phyloP scores from a whole-genome alignment of 2,329 filamentous ascomycete genomes.

The Nothopassalora personata region DNA sequence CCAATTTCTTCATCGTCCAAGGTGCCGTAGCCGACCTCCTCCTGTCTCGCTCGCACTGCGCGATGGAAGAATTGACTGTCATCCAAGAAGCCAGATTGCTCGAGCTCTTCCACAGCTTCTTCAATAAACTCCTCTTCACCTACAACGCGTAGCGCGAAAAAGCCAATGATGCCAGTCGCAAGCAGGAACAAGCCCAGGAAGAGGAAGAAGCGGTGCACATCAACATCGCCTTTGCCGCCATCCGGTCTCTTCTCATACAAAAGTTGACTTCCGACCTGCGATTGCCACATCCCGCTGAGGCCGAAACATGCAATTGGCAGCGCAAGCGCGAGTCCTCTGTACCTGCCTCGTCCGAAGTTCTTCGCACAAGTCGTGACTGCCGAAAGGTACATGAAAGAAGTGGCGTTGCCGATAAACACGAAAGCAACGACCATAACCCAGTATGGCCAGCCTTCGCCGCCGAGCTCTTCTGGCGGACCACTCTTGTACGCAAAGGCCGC shows the following conservation, averaged over 20 bases:
- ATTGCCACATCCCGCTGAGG: conserved; percentile 91
- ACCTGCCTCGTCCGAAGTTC: conserved; percentile 87
- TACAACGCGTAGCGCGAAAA: conserved; percentile 69
- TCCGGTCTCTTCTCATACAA: conserved; percentile 65
- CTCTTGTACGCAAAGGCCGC: conserved; percentile 73
- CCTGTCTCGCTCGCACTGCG: conserved; percentile 37
- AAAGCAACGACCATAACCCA: conserved; percentile 82
- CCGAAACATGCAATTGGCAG: conserved; percentile 90
- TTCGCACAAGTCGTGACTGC: conserved; percentile 95
- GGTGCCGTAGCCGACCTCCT: conserved; percentile 56
- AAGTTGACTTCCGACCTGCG: conserved; percentile 74
- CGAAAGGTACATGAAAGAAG: conserved; percentile 81
- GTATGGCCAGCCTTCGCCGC: conserved; percentile 62
- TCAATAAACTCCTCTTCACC: conserved; percentile 85
- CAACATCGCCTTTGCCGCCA: conserved; percentile 56
- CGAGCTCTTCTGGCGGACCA: conserved; percentile 48
- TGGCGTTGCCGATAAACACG: conserved; percentile 73
- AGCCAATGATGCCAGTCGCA: conserved; percentile 65
- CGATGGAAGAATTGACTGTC: conserved; percentile 66
- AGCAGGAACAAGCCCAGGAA: conserved; percentile 73
- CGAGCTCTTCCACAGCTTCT: conserved; percentile 83
- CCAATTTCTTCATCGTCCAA: conserved; percentile 45
- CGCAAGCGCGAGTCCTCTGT: conserved; percentile 83
- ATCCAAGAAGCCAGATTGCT: conserved; percentile 76
- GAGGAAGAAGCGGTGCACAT: conserved; percentile 81